Conservation (phyloP, 1,284 basidiomycete genomes). For the Cutaneotrichosporon sp. region DNA sequence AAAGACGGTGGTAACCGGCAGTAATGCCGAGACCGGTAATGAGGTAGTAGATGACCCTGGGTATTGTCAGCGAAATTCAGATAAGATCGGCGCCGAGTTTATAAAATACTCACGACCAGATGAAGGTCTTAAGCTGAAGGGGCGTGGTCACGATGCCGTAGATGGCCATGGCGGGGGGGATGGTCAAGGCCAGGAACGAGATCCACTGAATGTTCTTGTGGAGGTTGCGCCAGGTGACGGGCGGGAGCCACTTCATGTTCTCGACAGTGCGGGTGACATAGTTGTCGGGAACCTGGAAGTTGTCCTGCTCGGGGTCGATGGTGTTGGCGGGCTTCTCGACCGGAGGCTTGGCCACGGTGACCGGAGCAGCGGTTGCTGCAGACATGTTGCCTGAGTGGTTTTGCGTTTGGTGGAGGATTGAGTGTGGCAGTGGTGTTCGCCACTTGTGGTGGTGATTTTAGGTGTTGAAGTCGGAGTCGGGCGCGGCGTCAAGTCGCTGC, state of each 20-base stretch:
- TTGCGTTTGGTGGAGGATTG: neutral
- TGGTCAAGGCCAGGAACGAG: conserved; percentile 66
- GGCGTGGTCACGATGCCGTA: conserved; percentile 61
- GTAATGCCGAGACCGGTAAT: conserved; percentile 70
- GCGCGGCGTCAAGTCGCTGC: conserved; percentile 5
- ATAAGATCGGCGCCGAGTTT: neutral
- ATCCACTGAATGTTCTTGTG: conserved; percentile 69
- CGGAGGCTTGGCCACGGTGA: neutral
- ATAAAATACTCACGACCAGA: conserved; percentile 54
- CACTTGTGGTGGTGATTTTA: neutral
- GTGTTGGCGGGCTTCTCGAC: neutral
- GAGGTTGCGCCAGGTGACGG: conserved; percentile 65
- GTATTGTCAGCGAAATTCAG: conserved; percentile 6
- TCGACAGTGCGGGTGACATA: conserved; percentile 80
- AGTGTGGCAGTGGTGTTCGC: neutral
- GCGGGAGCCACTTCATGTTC: conserved; percentile 66
- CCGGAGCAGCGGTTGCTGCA: neutral
- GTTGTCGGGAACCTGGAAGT: conserved; percentile 70
- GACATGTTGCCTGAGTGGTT: neutral
- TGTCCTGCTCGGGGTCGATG: conserved; percentile 15
- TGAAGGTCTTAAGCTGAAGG: conserved; percentile 62
- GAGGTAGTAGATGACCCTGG: conserved; percentile 68
- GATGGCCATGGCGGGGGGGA: conserved; percentile 66
- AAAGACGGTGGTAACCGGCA: conserved; percentile 81
- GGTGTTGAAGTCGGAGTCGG: neutral